Base-by-base conservation (phyloP, 1,139 yeast species). In the Zygosaccharomyces sapae region DNA sequence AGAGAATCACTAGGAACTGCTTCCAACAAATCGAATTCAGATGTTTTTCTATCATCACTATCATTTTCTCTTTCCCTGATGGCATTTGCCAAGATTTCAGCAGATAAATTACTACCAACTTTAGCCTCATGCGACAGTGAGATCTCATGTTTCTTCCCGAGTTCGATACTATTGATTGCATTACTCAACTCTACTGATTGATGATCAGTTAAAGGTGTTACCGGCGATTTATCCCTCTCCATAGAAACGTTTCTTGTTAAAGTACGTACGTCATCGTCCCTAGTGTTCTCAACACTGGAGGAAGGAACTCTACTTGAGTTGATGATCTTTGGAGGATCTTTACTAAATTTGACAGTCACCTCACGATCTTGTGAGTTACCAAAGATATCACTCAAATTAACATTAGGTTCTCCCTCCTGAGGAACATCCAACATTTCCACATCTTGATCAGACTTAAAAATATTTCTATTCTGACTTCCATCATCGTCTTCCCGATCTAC, bases 361-460 rank as follows among this genome's bases (percentile, higher is more conserved):
- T 53, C 60, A 12, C 31, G 43, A 2, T 44, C 50, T 9, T 39
- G 45, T 33, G 47, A 19, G 30, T 35, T 37, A 6, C 48, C 46
- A 37, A 57, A 59, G 18, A 61, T 61, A 33, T 58, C 65, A 45
- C 63, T 55, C 19, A 59, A 43, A 43, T 53, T 55, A 3, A 49
- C 51, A 18, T 45, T 43, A 39, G 30, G 33, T 33, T 27, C 31
- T 9, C 9, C 9, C 9, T 24, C 45, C 20, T 47, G 45, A 5
- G 66, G 70, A 44, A 66, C 65, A 3, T 67, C 61, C 50, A 71
- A 74, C 25, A 61, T 51, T 2, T 66, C 46, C 2, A 70, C 69
- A 44, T 62, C 59, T 2, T 55, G 55, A 2, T 66, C 54, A 5
- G 12, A 27, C n/a, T 27, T 27, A 27, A 9, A 6, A 27, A 5